These are phyloP conservation scores for Eudorina sp. DNA, from an alignment of 139 green algal species.

Conservation along the genomic window DNA sequence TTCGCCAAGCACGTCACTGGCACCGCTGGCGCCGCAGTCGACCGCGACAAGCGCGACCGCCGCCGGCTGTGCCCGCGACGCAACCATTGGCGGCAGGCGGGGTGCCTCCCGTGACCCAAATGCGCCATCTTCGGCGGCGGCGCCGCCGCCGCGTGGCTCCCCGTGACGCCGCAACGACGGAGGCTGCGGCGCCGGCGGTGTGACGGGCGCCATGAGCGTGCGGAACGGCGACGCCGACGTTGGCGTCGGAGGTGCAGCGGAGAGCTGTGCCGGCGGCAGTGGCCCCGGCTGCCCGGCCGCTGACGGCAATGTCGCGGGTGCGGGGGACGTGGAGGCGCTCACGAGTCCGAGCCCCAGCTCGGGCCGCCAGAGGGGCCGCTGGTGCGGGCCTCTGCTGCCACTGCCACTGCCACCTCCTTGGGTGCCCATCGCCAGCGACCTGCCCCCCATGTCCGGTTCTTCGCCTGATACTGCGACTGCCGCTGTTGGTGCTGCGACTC, in stretches of 20 bases:
- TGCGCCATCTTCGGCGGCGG: not conserved
- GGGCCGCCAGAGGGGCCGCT: not conserved
- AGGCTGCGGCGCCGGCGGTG: not conserved
- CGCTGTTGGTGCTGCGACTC: too few relatives aligned
- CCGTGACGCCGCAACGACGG: not conserved
- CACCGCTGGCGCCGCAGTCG: not conserved
- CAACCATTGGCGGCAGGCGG: not conserved
- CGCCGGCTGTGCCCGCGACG: not conserved
- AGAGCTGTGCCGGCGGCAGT: not conserved
- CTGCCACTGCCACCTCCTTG: not conserved
- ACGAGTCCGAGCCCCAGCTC: not conserved
- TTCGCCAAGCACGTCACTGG: not conserved
- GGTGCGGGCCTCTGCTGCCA: not conserved
- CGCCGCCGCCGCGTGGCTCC: not conserved
- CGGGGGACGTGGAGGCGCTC: not conserved
- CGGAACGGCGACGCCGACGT: not conserved
- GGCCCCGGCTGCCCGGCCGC: not conserved
- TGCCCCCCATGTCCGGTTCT: too few relatives aligned
- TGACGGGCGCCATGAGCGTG: not conserved
- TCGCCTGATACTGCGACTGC: too few relatives aligned
- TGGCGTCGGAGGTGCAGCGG: not conserved
- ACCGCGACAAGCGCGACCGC: not conserved
- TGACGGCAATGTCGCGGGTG: not conserved
- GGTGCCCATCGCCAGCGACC: too few relatives aligned
- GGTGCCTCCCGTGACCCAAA: not conserved